A percentile compares a stretch with the other conserved stretches of the same genome.
Conservation (phyloP, 306 rosid species). For the Castanea crenata region DNA sequence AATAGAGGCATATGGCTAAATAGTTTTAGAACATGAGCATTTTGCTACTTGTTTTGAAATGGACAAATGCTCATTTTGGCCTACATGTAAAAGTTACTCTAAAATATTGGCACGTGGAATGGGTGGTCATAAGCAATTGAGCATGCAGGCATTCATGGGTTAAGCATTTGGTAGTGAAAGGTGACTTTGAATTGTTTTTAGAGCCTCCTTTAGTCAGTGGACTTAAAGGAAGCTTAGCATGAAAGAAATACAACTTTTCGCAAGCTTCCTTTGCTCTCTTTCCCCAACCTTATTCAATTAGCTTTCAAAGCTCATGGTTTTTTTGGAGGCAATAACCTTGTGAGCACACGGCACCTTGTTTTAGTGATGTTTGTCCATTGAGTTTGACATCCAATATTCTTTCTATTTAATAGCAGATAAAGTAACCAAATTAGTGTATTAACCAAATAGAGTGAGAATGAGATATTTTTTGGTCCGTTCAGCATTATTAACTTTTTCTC, state of each 20-base stretch:
- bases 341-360: not conserved
- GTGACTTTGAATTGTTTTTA: not conserved
- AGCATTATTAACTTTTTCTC: too few species aligned
- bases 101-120: not conserved
- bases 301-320: not conserved
- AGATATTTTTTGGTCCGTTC: too few species aligned
- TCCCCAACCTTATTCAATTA: not conserved
- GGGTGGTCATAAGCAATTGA: not conserved
- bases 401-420: not conserved
- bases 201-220: not conserved
- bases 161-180: not conserved
- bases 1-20: too few species aligned
- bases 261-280: conserved; percentile 1
- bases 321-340: not conserved
- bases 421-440: too few species aligned
- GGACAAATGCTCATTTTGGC: too few species aligned
- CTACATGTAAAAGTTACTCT: too few species aligned
- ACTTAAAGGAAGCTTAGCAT: conserved; percentile 27
- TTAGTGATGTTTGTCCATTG: not conserved
- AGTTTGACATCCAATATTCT: not conserved
- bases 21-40: too few species aligned
- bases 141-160: not conserved
- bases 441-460: too few species aligned
- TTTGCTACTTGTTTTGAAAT: too few species aligned
- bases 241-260: conserved; percentile 17